These are phyloP conservation scores for Thielaviopsis punctulata DNA, from an alignment of 2,329 filamentous ascomycete genomes.

Conservation along the genomic window DNA sequence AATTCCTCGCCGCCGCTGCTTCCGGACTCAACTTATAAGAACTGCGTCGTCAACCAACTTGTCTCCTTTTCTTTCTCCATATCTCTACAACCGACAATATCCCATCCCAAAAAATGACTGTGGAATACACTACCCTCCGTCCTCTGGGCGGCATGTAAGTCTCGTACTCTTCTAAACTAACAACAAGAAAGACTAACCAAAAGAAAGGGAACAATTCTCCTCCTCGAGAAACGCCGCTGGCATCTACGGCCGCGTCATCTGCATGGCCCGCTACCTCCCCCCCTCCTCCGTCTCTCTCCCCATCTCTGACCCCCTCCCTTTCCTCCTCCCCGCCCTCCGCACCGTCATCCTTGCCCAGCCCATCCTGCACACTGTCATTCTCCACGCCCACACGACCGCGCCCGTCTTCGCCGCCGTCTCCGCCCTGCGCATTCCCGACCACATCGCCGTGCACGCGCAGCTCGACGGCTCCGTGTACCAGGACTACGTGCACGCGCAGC, in stretches of 20 bases:
- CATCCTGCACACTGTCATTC: not conserved
- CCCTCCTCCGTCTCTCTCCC: conserved; percentile 19
- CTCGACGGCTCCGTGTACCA: not conserved
- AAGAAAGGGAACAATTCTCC: conserved; percentile 26
- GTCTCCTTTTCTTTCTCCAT: no score
- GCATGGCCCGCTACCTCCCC: conserved; percentile 27
- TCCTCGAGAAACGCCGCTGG: conserved; percentile 29
- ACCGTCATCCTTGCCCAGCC: not conserved
- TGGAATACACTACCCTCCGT: not conserved
- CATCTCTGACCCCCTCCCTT: not conserved
- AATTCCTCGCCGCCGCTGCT: no score
- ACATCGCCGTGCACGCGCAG: conserved; percentile 13
- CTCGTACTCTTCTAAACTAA: not conserved
- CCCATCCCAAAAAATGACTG: no score
- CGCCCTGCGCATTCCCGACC: conserved; percentile 16
- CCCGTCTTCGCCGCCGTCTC: conserved; percentile 25
- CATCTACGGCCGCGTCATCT: conserved; percentile 29
- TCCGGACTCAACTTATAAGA: no score
- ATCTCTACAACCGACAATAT: no score
- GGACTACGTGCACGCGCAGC: not conserved
- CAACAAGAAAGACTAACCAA: not conserved
- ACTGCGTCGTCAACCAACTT: no score
- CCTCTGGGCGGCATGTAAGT: conserved; percentile 8
- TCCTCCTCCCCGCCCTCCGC: conserved; percentile 19
- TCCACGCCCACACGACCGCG: conserved; percentile 19